Percentiles rank a stretch among this genome's conserved stretches.
These are phyloP conservation scores for Zopfia rhizophila DNA, from an alignment of 2,329 filamentous ascomycete species.

Conservation along the genomic window DNA sequence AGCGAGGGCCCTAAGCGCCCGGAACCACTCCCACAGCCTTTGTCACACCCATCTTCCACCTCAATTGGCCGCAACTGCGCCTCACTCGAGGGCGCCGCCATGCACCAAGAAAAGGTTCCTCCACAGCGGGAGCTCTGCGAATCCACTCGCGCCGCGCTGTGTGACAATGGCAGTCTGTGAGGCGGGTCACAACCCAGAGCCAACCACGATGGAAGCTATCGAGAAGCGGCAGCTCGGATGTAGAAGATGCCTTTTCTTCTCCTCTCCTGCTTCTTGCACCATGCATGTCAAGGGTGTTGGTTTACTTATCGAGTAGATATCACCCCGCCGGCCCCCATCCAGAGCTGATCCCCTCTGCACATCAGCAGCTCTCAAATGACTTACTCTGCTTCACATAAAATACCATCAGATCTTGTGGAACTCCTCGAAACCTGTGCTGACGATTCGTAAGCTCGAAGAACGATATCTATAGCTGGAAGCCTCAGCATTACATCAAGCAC, in stretches of 20 bases:
- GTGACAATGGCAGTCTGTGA: conserved; percentile 30
- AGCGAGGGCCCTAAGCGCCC: conserved; percentile 40
- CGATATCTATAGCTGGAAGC: conserved; percentile 1
- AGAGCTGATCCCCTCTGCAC: conserved; percentile 9
- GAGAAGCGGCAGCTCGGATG: conserved; percentile 32
- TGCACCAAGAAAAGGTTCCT: conserved; percentile 35
- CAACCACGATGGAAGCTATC: conserved; percentile 33
- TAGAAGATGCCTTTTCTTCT: conserved; percentile 26
- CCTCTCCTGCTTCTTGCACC: conserved; percentile 28
- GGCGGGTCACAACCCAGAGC: conserved; percentile 34
- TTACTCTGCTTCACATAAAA: conserved; percentile 17
- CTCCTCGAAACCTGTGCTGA: conserved; percentile 13
- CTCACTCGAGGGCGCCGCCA: conserved; percentile 32
- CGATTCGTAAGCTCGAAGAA: conserved; percentile 1
- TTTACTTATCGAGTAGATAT: conserved; percentile 34
- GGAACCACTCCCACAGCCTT: conserved; percentile 21
- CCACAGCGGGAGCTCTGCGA: conserved; percentile 42
- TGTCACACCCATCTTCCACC: conserved; percentile 40
- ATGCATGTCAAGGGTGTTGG: conserved; percentile 37
- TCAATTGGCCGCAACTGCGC: conserved; percentile 46
- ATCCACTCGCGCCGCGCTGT: conserved; percentile 35
- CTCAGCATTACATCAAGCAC: background rate
- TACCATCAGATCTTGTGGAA: conserved; percentile 2
- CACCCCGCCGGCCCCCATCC: conserved; percentile 38
- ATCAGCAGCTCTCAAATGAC: conserved; percentile 1